Evolutionary conservation across 495 filamentous ascomycete genomes (phyloP).

Genomic region (Penicillium chermesinum): DNA sequence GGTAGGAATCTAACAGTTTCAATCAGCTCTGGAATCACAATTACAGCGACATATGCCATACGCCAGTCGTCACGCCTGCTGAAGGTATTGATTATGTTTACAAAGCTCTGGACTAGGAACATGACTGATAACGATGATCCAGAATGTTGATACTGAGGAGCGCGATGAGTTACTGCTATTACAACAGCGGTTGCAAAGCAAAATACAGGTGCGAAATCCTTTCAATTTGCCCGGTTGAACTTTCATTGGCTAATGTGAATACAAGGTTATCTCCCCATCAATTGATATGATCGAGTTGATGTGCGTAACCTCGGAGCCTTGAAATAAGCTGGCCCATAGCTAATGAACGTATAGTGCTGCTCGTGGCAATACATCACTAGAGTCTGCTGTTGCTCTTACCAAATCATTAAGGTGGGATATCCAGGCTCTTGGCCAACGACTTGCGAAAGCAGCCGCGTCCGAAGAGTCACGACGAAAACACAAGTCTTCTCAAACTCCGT

Average conservation of each 20-base stretch:
- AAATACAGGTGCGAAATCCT: slow-evolving; percentile 61
- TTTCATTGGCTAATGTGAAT: background rate
- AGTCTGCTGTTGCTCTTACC: slow-evolving; percentile 81
- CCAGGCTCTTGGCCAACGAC: slow-evolving; percentile 70
- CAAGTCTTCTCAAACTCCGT: slow-evolving; percentile 44
- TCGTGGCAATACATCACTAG: slow-evolving; percentile 89
- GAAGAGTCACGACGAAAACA: slow-evolving; percentile 55
- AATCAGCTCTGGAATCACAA: slow-evolving; percentile 72
- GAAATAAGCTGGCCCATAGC: background rate
- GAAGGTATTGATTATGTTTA: slow-evolving; percentile 48
- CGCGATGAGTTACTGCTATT: slow-evolving; percentile 64
- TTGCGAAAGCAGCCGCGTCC: slow-evolving; percentile 63
- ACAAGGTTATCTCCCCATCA: slow-evolving; percentile 82
- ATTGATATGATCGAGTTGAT: slow-evolving; percentile 94
- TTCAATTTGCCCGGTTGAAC: background rate
- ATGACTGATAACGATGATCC: slow-evolving; percentile 11
- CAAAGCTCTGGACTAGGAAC: slow-evolving; percentile 1
- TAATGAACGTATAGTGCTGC: slow-evolving; percentile 55
- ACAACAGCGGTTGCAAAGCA: slow-evolving; percentile 72
- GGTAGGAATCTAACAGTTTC: slow-evolving; percentile 1
- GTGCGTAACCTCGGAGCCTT: slow-evolving; percentile 39
- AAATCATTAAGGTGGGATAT: slow-evolving; percentile 87
- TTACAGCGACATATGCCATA: slow-evolving; percentile 83
- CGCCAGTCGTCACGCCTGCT: slow-evolving; percentile 74
- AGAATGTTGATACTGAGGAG: slow-evolving; percentile 66